Conservation (phyloP, 495 filamentous ascomycete species). For the Hypomontagnella monticulosa region DNA sequence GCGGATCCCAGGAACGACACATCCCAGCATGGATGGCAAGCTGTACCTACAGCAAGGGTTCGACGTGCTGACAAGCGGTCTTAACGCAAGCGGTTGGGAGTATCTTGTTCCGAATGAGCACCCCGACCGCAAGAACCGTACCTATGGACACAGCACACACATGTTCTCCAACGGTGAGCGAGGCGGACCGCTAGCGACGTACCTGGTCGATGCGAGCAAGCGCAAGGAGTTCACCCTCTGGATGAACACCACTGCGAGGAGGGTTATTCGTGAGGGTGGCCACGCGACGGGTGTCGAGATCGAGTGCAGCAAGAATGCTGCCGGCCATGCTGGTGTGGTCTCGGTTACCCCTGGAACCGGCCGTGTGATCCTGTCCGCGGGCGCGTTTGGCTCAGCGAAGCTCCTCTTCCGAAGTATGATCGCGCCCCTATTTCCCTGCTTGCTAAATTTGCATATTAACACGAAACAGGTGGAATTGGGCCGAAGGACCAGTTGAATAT, state of each 20-base stretch:
- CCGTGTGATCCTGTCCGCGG: conserved; percentile 68
- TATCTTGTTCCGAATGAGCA: conserved; percentile 63
- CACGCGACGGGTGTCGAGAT: conserved; percentile 69
- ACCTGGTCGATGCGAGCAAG: conserved; percentile 65
- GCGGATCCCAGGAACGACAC: conserved; percentile 69
- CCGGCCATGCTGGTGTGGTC: conserved; percentile 60
- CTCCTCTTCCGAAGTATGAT: conserved; percentile 56
- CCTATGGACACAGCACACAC: conserved; percentile 66
- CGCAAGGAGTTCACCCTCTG: conserved; percentile 68
- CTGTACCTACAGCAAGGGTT: conserved; percentile 70
- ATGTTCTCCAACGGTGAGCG: conserved; percentile 69
- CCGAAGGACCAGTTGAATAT: conserved; percentile 59
- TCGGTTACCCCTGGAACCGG: conserved; percentile 63
- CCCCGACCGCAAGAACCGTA: conserved; percentile 66
- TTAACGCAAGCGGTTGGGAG: conserved; percentile 65
- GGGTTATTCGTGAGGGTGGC: conserved; percentile 65
- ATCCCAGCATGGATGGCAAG: conserved; percentile 68
- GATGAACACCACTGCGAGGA: conserved; percentile 65
- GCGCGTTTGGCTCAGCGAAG: conserved; percentile 69
- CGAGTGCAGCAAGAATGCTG: conserved; percentile 56
- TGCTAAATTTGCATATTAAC: not conserved
- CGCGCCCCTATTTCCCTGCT: not conserved
- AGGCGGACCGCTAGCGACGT: conserved; percentile 71
- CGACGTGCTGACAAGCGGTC: conserved; percentile 58
- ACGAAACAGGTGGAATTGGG: conserved; percentile 61